Evolutionary conservation across 352 stramenopile species (phyloP), one percentile per base, ranked within the genome.

Genomic region (Pythium volutum): DNA sequence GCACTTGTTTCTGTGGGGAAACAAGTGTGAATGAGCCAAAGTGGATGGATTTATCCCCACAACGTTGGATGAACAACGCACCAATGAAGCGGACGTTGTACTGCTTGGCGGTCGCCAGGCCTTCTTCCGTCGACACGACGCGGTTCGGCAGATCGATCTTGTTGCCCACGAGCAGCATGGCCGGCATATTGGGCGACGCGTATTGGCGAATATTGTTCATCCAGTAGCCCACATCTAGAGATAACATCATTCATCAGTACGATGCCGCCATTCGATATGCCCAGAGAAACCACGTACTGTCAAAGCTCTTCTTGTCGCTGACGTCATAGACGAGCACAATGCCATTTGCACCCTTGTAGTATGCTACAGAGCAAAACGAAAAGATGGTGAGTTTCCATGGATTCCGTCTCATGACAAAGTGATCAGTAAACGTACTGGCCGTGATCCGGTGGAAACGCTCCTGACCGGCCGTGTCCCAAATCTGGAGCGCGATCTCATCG

Each of bases 161-260:
- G 76, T 97, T 97, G 60, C 89, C 90, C 42, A 97, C 87, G 3
- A 97, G 67, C 41, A 96, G 67, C 85, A 91, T 95, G 16, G 75
- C 88, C 23, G 78, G 84, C 69, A 91, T 87, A 50, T 76, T 75
- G 34, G 80, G 76, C 1, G 79, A 76, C 20, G 88, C 91, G 60
- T 96, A 92, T 55, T 94, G 83, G 15, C 92, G 85, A 57, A 98
- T 98, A 64, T 98, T 98, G 62, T 97, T 95, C 88, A 98, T 97
- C 93, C 93, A 98, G 63, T 98, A 97, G 64, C 84, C 89, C 48
- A 98, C 90, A 49, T 97, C 85, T 95, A 47, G 27, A 10, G 10
- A 66, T 36, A 41, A 59, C 5, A 39, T 12, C 12, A 25, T 18
- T 11, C 5, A 25, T 53, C 7, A n/a, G n/a, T n/a, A n/a, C n/a